A percentile compares a stretch with the other conserved stretches of the same genome.
These are phyloP conservation scores for Aspergillus floridensis DNA, from an alignment of 2,329 filamentous ascomycete species.

Conservation along the genomic window DNA sequence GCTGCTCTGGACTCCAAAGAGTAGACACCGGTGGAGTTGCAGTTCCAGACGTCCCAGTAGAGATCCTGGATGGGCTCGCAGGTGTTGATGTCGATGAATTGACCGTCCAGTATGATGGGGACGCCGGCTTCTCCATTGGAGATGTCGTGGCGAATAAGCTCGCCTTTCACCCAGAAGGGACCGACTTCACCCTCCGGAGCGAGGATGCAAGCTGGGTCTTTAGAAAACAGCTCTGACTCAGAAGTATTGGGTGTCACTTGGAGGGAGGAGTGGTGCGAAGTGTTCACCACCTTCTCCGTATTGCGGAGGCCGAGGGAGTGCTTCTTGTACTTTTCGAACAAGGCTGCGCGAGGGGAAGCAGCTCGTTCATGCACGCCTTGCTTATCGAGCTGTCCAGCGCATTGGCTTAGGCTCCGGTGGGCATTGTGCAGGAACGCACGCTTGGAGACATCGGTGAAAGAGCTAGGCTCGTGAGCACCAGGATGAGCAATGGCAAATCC, in stretches of 20 bases:
- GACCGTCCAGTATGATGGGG: constrained; percentile 39
- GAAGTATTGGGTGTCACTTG: not conserved
- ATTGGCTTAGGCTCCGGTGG: not conserved
- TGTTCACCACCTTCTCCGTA: not conserved
- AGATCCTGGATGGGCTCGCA: constrained; percentile 40
- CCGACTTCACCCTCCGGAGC: constrained; percentile 49
- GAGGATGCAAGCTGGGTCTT: constrained; percentile 30
- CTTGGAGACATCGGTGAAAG: constrained; percentile 9
- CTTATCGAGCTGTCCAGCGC: constrained; percentile 14
- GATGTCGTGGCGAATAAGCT: constrained; percentile 39
- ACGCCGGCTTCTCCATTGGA: constrained; percentile 37
- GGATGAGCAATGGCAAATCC: constrained; percentile 19
- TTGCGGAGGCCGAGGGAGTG: not conserved
- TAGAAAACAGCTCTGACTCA: not conserved
- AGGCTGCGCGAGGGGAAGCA: not conserved
- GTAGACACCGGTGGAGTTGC: constrained; percentile 34
- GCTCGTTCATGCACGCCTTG: not conserved
- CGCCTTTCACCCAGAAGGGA: constrained; percentile 48
- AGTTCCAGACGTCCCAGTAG: constrained; percentile 38
- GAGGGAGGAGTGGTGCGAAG: not conserved
- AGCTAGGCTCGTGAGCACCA: constrained; percentile 19
- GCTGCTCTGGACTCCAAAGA: constrained; percentile 30
- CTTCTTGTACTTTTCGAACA: not conserved
- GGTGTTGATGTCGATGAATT: constrained; percentile 41
- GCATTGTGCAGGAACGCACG: constrained; percentile 10